These are phyloP conservation scores for Leptographium wingfieldii DNA, from an alignment of 2,329 filamentous ascomycete genomes.

Conservation along the genomic window DNA sequence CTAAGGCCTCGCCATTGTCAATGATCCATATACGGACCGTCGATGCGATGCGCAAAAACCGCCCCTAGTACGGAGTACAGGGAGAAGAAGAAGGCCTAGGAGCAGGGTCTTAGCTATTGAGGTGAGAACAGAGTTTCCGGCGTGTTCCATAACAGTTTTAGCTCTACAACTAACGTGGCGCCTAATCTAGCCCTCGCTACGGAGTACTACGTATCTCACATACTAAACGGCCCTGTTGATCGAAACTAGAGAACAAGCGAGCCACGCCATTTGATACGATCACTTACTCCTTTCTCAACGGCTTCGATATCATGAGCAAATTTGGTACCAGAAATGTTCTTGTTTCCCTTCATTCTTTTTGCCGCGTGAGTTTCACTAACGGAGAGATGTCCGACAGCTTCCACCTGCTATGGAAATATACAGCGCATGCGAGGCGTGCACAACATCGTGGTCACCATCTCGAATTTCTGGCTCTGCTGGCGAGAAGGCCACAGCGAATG, in stretches of 20 bases:
- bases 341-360: background rate
- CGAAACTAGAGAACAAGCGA: background rate
- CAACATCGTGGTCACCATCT: background rate
- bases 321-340: background rate
- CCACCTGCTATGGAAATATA: background rate
- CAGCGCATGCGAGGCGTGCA: background rate
- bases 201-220: background rate
- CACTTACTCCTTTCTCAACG: background rate
- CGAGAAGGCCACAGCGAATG: background rate
- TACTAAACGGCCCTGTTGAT: background rate
- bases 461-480: background rate
- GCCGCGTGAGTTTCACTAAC: background rate
- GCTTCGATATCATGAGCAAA: background rate
- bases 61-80: background rate
- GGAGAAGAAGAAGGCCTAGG: background rate
- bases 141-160: too few species aligned
- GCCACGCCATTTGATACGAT: background rate
- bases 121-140: background rate
- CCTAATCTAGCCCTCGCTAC: background rate
- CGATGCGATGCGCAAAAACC: conserved; percentile 1
- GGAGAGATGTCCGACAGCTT: background rate
- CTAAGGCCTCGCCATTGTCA: conserved; percentile 2
- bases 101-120: background rate
- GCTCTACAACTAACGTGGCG: background rate
- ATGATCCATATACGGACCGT: conserved; percentile 1